phyloP scores from a whole-genome alignment of 805 yeast species.

The Sugiyamaella boreocaroliniensis region DNA sequence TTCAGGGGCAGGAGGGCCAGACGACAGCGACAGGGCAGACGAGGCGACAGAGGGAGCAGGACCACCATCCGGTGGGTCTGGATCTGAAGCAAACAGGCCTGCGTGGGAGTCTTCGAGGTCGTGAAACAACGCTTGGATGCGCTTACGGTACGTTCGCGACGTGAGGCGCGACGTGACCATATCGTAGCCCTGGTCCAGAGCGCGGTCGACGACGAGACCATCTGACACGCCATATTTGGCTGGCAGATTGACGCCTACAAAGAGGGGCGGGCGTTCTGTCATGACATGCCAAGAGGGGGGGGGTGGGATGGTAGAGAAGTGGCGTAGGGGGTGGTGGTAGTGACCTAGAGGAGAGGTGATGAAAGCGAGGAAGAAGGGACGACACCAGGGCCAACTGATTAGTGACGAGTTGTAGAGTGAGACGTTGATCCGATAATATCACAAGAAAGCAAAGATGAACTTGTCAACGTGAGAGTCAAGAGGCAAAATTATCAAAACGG shows the following conservation, averaged over 20 bases:
- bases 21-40: not conserved
- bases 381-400: no score
- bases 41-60: not conserved
- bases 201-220: conserved; percentile 25
- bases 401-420: no score
- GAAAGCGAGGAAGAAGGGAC: no score
- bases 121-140: conserved; percentile 22
- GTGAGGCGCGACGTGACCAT: conserved; percentile 50
- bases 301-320: not conserved
- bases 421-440: no score
- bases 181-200: conserved; percentile 43
- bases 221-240: conserved; percentile 26
- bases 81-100: not conserved
- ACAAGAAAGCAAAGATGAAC: no score
- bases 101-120: conserved; percentile 8
- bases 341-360: not conserved
- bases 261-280: conserved; percentile 15
- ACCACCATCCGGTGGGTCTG: not conserved
- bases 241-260: conserved; percentile 32
- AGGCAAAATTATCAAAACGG: no score
- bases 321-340: not conserved
- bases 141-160: conserved; percentile 34
- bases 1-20: conserved; percentile 33
- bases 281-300: not conserved
- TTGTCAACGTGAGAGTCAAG: no score